Evolutionary conservation across 371 early-diverging fungal species (phyloP).

Genomic region (Circinella minor): DNA sequence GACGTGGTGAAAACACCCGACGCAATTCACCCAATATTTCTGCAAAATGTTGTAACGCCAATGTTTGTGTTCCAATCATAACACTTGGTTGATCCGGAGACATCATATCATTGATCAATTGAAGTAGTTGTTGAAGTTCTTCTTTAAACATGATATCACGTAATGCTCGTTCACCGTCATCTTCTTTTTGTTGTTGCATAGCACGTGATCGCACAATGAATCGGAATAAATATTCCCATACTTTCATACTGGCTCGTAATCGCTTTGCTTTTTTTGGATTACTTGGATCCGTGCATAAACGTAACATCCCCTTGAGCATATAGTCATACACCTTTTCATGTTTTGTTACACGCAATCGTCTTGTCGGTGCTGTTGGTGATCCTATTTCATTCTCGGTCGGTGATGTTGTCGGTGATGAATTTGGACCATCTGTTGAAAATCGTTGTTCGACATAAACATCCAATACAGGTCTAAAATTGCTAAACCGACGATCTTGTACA

Average conservation of each 20-base stretch:
- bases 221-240: slow-evolving; percentile 69
- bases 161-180: slow-evolving; percentile 31
- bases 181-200: slow-evolving; percentile 38
- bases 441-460: slow-evolving; percentile 68
- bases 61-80: slow-evolving; percentile 69
- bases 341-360: slow-evolving; percentile 16
- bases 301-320: slow-evolving; percentile 52
- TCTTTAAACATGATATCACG: slow-evolving; percentile 46
- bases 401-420: too few relatives aligned
- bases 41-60: slow-evolving; percentile 71
- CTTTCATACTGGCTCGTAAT: slow-evolving; percentile 69
- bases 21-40: slow-evolving; percentile 59
- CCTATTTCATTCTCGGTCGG: slow-evolving; percentile 18
- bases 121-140: slow-evolving; percentile 41
- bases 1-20: slow-evolving; percentile 48
- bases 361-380: not conserved
- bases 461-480: slow-evolving; percentile 63
- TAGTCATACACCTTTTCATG: slow-evolving; percentile 35
- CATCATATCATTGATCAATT: slow-evolving; percentile 58
- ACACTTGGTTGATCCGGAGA: slow-evolving; percentile 52
- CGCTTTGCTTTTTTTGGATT: slow-evolving; percentile 53
- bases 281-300: slow-evolving; percentile 49
- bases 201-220: slow-evolving; percentile 58
- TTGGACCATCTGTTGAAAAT: slow-evolving; percentile 31
- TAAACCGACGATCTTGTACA: slow-evolving; percentile 70